These are phyloP conservation scores for Neonectria magnoliae DNA, from an alignment of 2,329 filamentous ascomycete species.

Conservation along the genomic window DNA sequence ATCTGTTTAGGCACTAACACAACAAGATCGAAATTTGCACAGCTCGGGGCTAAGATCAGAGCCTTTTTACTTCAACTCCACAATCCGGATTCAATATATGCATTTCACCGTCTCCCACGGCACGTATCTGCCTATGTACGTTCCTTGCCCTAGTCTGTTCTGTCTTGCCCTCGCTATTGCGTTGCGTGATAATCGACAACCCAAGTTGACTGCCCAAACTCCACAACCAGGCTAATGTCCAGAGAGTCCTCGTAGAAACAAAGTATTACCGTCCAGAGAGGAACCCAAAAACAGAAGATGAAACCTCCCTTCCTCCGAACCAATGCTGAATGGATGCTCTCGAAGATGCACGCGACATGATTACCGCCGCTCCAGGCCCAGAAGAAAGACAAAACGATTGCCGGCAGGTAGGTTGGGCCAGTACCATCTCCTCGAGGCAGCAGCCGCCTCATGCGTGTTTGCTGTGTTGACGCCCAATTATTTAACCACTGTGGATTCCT, in stretches of 20 bases:
- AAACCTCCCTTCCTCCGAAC: neutral
- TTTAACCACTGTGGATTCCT: conserved; percentile 19
- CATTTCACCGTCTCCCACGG: neutral
- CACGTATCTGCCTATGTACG: neutral
- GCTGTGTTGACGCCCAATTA: conserved; percentile 26
- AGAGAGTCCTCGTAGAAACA: neutral
- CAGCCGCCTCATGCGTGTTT: conserved; percentile 6
- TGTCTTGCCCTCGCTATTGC: conserved; percentile 2
- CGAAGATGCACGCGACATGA: conserved; percentile 23
- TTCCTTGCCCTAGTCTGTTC: neutral
- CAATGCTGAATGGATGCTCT: conserved; percentile 6
- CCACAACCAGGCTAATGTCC: conserved; percentile 25
- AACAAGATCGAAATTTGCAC: neutral
- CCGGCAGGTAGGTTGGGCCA: conserved; percentile 6
- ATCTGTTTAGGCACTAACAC: neutral
- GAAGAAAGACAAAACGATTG: conserved; percentile 21
- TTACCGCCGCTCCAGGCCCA: conserved; percentile 20
- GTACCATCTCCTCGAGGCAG: neutral
- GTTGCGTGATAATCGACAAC: conserved; percentile 23
- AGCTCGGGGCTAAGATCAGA: neutral
- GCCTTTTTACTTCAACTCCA: too few species aligned
- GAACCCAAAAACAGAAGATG: neutral
- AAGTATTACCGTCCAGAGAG: conserved; percentile 5
- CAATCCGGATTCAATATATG: neutral
- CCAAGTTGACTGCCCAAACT: conserved; percentile 30